These are phyloP conservation scores for Tricholoma bakamatsutake DNA, from an alignment of 768 basidiomycete species.

Conservation along the genomic window DNA sequence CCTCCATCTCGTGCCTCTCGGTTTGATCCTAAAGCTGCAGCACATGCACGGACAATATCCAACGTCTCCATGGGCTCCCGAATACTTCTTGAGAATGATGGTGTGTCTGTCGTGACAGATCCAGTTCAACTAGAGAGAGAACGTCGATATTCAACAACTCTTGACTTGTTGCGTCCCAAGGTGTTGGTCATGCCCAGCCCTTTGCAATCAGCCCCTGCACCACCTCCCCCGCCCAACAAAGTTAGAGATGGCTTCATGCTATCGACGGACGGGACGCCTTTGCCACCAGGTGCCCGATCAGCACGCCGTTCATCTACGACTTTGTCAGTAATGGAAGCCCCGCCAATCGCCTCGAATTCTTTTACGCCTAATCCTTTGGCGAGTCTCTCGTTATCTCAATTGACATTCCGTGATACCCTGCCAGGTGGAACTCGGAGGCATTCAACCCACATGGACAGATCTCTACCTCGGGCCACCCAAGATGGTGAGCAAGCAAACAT, in stretches of 20 bases:
- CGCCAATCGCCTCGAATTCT: conserved; percentile 51
- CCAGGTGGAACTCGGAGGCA: conserved; percentile 63
- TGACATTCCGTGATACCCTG: conserved; percentile 81
- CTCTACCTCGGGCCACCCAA: conserved; percentile 63
- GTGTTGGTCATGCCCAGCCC: conserved; percentile 94
- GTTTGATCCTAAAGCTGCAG: conserved; percentile 72
- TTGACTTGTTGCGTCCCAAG: conserved; percentile 82
- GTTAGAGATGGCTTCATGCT: conserved; percentile 56
- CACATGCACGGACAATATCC: conserved; percentile 56
- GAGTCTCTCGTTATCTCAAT: conserved; percentile 71
- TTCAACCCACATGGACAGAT: conserved; percentile 52
- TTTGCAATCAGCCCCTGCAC: conserved; percentile 45
- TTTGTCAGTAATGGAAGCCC: conserved; percentile 26
- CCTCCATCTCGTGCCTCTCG: conserved; percentile 62
- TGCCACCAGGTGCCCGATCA: conserved; percentile 69
- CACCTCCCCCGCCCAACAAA: conserved; percentile 28
- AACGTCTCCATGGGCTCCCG: conserved; percentile 63
- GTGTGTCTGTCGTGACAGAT: conserved; percentile 35
- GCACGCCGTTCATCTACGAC: conserved; percentile 41
- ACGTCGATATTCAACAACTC: conserved; percentile 63
- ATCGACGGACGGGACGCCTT: conserved; percentile 66
- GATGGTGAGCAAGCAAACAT: conserved; percentile 77
- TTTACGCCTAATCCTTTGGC: conserved; percentile 76
- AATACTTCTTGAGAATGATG: conserved; percentile 54
- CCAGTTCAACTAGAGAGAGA: conserved; percentile 34